Percentiles rank a stretch among this genome's conserved stretches.
These are phyloP conservation scores for Pichia kluyveri DNA, from an alignment of 805 yeast species.

Conservation along the genomic window DNA sequence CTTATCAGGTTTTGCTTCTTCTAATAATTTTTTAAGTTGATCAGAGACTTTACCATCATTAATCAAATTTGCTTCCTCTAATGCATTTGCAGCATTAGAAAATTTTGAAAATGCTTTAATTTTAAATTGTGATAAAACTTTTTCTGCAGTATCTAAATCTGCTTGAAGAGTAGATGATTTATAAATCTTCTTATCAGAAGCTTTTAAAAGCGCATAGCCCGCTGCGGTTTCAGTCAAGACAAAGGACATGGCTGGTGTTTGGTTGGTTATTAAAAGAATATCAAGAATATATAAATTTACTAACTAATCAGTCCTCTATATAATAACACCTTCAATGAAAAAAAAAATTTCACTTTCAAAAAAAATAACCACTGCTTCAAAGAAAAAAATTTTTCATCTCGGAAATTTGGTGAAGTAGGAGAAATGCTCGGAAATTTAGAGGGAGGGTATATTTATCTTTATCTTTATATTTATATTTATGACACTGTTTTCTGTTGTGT, in stretches of 20 bases:
- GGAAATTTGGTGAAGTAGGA: too few relatives aligned
- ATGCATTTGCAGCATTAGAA: slow-evolving; percentile 87
- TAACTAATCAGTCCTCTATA: too few relatives aligned
- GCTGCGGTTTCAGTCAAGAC: slow-evolving; percentile 97
- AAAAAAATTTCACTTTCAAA: too few relatives aligned
- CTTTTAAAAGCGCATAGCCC: slow-evolving; percentile 95
- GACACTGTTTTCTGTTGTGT: too few relatives aligned
- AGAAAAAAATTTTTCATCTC: too few relatives aligned
- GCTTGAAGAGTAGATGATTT: slow-evolving; percentile 66
- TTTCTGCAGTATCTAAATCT: slow-evolving; percentile 74
- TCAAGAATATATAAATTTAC: too few relatives aligned
- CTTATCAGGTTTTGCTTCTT: slow-evolving; percentile 70
- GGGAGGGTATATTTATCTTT: too few relatives aligned
- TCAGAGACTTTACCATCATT: slow-evolving; percentile 91
- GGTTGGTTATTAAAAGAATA: too few relatives aligned
- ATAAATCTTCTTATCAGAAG: slow-evolving; percentile 94
- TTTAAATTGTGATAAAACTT: slow-evolving; percentile 84
- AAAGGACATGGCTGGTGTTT: slow-evolving; percentile 55
- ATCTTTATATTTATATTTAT: too few relatives aligned
- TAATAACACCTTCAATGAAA: too few relatives aligned
- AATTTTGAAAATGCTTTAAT: slow-evolving; percentile 94
- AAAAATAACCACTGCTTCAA: too few relatives aligned
- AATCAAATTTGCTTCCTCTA: slow-evolving; percentile 88
- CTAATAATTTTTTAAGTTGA: slow-evolving; percentile 68
- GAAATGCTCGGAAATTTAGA: too few relatives aligned